Evolutionary conservation across 1,139 yeast genomes (phyloP).

Genomic region (Debaryomycetaceae sp.): DNA sequence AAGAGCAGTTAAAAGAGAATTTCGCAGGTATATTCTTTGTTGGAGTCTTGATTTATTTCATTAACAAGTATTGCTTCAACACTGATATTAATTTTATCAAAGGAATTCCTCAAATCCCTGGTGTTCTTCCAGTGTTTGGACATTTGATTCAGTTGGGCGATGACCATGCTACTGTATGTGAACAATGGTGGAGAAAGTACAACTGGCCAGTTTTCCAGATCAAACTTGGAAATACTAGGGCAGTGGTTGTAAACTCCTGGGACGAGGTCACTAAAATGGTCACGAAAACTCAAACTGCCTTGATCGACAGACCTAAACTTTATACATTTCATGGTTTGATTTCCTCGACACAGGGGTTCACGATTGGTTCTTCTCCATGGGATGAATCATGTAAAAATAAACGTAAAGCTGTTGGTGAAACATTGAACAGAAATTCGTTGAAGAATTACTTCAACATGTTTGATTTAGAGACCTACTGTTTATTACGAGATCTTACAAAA

Average conservation of each 20-base stretch:
- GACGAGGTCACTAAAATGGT: slow-evolving; percentile 5
- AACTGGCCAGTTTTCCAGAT: slow-evolving; percentile 6
- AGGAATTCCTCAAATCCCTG: slow-evolving; percentile 5
- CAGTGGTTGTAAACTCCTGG: slow-evolving; percentile 7
- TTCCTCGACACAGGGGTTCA: slow-evolving; percentile 6
- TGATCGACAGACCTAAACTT: slow-evolving; percentile 6
- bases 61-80: slow-evolving; percentile 4
- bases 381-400: slow-evolving; percentile 7
- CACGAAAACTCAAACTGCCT: slow-evolving; percentile 5
- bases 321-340: slow-evolving; percentile 6
- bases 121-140: slow-evolving; percentile 5
- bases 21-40: not conserved
- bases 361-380: slow-evolving; percentile 7
- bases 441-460: slow-evolving; percentile 5
- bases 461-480: slow-evolving; percentile 6
- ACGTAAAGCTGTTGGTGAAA: slow-evolving; percentile 5
- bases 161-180: slow-evolving; percentile 7
- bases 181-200: slow-evolving; percentile 6
- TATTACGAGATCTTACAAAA: slow-evolving; percentile 3
- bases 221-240: slow-evolving; percentile 6
- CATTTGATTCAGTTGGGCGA: slow-evolving; percentile 5
- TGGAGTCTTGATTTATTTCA: not conserved
- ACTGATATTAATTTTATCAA: slow-evolving; percentile 5
- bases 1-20: not conserved
- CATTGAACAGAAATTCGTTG: slow-evolving; percentile 6